phyloP scores from a whole-genome alignment of 2,329 filamentous ascomycete species.

The Daldinia sp. region DNA sequence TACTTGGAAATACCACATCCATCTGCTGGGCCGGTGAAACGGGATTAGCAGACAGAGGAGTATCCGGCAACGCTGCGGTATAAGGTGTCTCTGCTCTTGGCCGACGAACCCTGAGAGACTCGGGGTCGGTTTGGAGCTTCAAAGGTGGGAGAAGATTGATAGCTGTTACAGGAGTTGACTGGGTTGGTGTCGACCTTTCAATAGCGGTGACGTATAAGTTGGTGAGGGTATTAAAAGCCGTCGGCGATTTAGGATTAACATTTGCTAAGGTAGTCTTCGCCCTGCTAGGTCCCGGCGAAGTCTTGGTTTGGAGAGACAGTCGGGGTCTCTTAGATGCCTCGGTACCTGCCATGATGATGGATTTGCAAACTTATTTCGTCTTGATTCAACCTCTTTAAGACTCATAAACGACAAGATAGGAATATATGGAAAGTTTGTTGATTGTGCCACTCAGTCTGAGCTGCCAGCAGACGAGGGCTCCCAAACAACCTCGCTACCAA shows the following conservation, averaged over 20 bases:
- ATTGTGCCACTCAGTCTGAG: constrained; percentile 40
- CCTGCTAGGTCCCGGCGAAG: constrained; percentile 55
- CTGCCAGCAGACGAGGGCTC: constrained; percentile 45
- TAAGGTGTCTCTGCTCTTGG: constrained; percentile 59
- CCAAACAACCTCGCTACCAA: constrained; percentile 45
- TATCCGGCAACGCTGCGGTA: constrained; percentile 63
- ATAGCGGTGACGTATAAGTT: constrained; percentile 74
- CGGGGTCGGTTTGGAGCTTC: constrained; percentile 54
- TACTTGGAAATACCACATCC: constrained; percentile 64
- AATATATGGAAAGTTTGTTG: constrained; percentile 26
- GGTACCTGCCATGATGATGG: constrained; percentile 54
- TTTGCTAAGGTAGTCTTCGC: constrained; percentile 58
- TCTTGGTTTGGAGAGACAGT: constrained; percentile 68
- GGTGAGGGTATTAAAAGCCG: constrained; percentile 74
- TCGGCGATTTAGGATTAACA: constrained; percentile 69
- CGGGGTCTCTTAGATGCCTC: constrained; percentile 63
- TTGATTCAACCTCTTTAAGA: constrained; percentile 8
- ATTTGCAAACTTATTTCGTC: constrained; percentile 8
- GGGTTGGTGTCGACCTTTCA: constrained; percentile 66
- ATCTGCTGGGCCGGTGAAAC: constrained; percentile 60
- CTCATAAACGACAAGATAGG: constrained; percentile 17
- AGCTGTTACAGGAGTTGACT: constrained; percentile 62
- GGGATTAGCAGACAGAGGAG: constrained; percentile 65
- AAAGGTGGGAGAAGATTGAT: constrained; percentile 60
- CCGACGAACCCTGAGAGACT: constrained; percentile 51